Evolutionary conservation across 768 basidiomycete genomes (phyloP).

Genomic region (Cantharellus anzutake): DNA sequence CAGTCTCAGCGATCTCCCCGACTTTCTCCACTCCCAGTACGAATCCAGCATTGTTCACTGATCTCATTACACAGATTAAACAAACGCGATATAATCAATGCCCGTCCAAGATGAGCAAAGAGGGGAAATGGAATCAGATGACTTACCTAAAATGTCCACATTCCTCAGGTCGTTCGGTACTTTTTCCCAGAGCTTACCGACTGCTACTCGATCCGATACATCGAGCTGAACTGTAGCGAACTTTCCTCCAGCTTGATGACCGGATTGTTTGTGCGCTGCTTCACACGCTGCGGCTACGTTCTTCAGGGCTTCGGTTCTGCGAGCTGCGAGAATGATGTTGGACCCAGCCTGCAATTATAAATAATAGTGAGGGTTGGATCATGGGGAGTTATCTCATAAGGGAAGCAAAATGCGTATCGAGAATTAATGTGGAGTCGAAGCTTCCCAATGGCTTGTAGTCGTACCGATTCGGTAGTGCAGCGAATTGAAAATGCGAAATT

Average conservation of each 20-base stretch:
- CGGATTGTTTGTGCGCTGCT: slow-evolving; percentile 53
- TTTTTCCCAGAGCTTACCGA: slow-evolving; percentile 49
- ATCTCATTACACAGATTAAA: not conserved
- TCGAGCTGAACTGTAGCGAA: slow-evolving; percentile 59
- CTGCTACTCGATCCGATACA: slow-evolving; percentile 55
- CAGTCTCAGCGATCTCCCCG: slow-evolving; percentile 57
- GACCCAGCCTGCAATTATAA: slow-evolving; percentile 44
- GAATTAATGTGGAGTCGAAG: no score
- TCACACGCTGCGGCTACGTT: slow-evolving; percentile 47
- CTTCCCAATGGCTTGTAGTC: not conserved
- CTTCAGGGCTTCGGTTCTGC: slow-evolving; percentile 53
- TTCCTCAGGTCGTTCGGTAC: slow-evolving; percentile 49
- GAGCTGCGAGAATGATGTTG: slow-evolving; percentile 71
- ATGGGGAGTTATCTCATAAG: no score
- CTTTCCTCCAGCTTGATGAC: slow-evolving; percentile 55
- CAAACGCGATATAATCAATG: not conserved
- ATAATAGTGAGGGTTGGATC: no score
- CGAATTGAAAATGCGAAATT: not conserved
- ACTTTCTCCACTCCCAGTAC: slow-evolving; percentile 78
- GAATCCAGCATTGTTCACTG: slow-evolving; percentile 72
- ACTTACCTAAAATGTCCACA: slow-evolving; percentile 68
- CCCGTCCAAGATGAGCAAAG: not conserved
- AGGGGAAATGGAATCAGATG: not conserved
- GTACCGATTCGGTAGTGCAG: not conserved
- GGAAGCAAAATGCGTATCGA: no score